Evolutionary conservation across 2,329 filamentous ascomycete genomes (phyloP), one percentile per base, ranked within the genome.

Genomic region (Sporothrix luriei): DNA sequence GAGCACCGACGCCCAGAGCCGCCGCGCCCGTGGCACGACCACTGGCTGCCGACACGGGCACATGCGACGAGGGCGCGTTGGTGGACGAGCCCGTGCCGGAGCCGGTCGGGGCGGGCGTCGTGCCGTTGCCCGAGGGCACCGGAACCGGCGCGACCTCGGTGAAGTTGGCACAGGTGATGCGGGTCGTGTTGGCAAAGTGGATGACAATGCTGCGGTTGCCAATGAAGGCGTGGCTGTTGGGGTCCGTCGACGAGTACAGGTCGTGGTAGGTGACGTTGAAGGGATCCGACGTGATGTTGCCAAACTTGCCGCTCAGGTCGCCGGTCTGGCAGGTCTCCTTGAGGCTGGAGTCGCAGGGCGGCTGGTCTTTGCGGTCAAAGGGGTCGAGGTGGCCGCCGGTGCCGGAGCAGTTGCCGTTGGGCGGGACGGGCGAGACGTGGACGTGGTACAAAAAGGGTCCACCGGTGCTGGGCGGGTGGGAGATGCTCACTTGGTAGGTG

Each of bases 221-320:
- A 71, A 91, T 85, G 81, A 87, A 91, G 66, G 85, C 80, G 7
- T 81, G 81, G 52, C 82, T 78, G 48, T 82, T 84, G 16, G 81
- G 76, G 55, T 80, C 75, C 43, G 87, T 84, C 4, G 88, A 87
- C n/a, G 84, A 79, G 75, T 83, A 91, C 26, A 79, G 77, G 75
- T 91, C 89, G 70, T 78, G 76, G 79, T 86, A 90, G 64, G 78
- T 80, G 69, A 77, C 78, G 38, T 77, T 76, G 76, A 84, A 88
- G 14, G 83, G 80, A 72, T 84, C 82, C 38, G 78, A 77, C 33
- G 78, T 82, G 75, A 91, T 85, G 71, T 83, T 83, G 72, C 90
- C 90, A 75, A 90, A 82, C 81, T 94, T 94, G 76, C 91, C 91
- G 74, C 87, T 86, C 69, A 93, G 82, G 77, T 94, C 91, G 73